A percentile compares a stretch with the other conserved stretches of the same genome.
Evolutionary conservation across 352 stramenopile genomes (phyloP).

Genomic region (Phytophthora pluvialis): DNA sequence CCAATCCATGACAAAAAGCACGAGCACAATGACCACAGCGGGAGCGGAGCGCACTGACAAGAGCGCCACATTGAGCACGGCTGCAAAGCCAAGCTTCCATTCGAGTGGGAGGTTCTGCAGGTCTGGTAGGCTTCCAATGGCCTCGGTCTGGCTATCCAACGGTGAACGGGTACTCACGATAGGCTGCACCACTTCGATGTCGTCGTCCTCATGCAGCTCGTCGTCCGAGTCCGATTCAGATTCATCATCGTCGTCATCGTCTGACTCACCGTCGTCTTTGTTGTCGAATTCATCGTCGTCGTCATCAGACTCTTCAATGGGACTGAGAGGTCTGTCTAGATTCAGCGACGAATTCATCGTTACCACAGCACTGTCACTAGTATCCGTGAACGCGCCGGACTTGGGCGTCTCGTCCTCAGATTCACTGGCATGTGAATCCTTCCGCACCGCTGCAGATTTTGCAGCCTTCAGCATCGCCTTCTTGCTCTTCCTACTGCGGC

Average conservation of each 20-base stretch:
- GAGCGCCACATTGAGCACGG: conserved; percentile 39
- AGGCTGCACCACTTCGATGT: conserved; percentile 29
- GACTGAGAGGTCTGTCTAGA: conserved; percentile 19
- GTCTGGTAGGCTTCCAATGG: conserved; percentile 25
- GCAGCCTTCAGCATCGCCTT: conserved; percentile 39
- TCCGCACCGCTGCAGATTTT: conserved; percentile 24
- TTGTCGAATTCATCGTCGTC: conserved; percentile 48
- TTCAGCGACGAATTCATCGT: conserved; percentile 24
- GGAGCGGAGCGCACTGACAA: conserved; percentile 36
- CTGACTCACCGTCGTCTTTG: conserved; percentile 47
- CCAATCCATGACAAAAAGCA: conserved; percentile 40
- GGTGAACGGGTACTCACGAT: not conserved
- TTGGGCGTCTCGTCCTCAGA: conserved; percentile 25
- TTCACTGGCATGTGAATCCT: conserved; percentile 26
- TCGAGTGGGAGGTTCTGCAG: conserved; percentile 37
- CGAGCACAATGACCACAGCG: conserved; percentile 31
- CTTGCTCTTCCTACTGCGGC: conserved; percentile 40
- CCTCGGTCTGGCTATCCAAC: not conserved
- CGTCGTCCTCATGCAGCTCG: conserved; percentile 32
- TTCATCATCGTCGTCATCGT: conserved; percentile 44
- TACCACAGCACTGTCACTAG: conserved; percentile 11
- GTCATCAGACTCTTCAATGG: conserved; percentile 49
- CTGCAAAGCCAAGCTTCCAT: conserved; percentile 45
- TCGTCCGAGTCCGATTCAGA: conserved; percentile 44
- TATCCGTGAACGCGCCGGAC: not conserved